Evolutionary conservation across 2,329 filamentous ascomycete genomes (phyloP), one percentile per base, ranked within the genome.

Genomic region (Xylariaceae sp.): DNA sequence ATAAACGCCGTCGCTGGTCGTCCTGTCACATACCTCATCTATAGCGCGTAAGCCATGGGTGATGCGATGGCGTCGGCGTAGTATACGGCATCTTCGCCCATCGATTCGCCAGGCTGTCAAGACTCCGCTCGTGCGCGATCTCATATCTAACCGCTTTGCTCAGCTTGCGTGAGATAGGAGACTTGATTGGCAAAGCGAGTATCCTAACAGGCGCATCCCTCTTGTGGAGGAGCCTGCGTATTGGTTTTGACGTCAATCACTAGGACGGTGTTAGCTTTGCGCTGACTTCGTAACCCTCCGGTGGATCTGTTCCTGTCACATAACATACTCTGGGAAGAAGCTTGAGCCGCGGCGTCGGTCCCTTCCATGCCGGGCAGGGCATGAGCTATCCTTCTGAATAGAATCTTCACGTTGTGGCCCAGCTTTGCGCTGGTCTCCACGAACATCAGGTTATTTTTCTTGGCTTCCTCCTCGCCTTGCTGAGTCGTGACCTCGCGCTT

Each of bases 381-480:
- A 74, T 99, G 94, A 41, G 95, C 94, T 83, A 99, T 99, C 77
- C 91, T 87, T 80, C 91, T 89, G 77, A 99, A 99, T 55, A 99
- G 78, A 64, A 87, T 89, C 80, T 99, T 99, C 65, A 99, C 95
- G 70, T 99, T 99, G 74, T 97, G 91, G 41, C 95, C 91, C 9
- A 96, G 80, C 80, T 99, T 99, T 52, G 94, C 94, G 72, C 91
- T 96, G 52, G 94, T 99, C 80, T 99, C 94, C 66, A 99, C 94
- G 69, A 99, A 99, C 89, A 99, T 96, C 64, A 96, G 78, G 63
- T 94, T 94, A 73, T 96, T 92, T 79, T 92, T 92, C 82, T 95
- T 96, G 43, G 92, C 92, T 76, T 99, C 94, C 66, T 97, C 94
- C 73, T 99, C 94, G 57, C 94, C 94, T 73, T 97, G 91, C 69